Base-by-base conservation (phyloP, 2,329 filamentous ascomycete species). In the Arthrobotrys sinensis region DNA sequence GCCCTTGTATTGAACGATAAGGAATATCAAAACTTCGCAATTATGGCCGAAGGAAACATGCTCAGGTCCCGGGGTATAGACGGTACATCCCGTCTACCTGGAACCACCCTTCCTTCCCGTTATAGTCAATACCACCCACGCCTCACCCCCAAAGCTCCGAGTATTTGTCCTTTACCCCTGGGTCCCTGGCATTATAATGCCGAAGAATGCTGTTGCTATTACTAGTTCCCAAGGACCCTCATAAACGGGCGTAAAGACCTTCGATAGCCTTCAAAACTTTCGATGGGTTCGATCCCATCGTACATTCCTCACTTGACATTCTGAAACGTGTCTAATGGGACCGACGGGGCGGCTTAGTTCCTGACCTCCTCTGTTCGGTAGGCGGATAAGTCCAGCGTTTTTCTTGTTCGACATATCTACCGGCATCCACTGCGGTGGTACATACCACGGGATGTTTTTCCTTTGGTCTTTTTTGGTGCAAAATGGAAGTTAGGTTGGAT, bases 241-340 rank as follows among this genome's bases (percentile, higher is more conserved):
- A 38, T 40, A 21, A 57, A 38, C 52, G 52, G 34, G 52, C 10
- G 3, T 28, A 21, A n/a, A n/a, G n/a, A n/a, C n/a, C n/a, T n/a
- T n/a, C n/a, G n/a, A n/a, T n/a, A n/a, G n/a, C n/a, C n/a, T n/a
- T n/a, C n/a, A n/a, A 52, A 32, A 52, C 4, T 53, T 2, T 34
- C 28, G 24, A 36, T 19, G 46, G 11, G 24, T 4, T 28, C 2
- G 24, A 28, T 28, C 50, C 28, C 3, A 57, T 57, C 52, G 16
- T 60, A 70, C 66, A 70, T 70, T 70, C 66, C 66, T 70, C n/a
- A 62, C 53, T 62, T 28, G 60, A 73, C 43, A 66, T 48, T 52
- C 60, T 73, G 69, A 73, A 73, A 73, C 69, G 60, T 73, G 69
- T 57, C 24, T 48, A 40, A 40, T 43, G 55, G 36, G 16, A 0